Percentiles rank a stretch among this genome's conserved stretches.
These are phyloP conservation scores for Ophiorrhiza pumila DNA, from an alignment of 257 asterid genomes.

Conservation along the genomic window DNA sequence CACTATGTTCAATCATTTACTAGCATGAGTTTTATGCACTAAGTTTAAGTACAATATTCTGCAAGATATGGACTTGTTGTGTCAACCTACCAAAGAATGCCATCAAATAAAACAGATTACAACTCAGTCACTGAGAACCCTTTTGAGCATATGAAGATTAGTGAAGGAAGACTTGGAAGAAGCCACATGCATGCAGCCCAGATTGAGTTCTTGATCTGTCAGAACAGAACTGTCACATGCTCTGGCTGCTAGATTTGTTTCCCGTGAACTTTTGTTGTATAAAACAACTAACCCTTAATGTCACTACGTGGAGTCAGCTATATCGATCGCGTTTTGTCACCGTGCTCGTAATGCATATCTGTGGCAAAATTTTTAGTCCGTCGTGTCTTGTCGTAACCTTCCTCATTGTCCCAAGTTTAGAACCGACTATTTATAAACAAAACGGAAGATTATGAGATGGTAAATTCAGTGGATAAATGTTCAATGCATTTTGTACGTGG, in stretches of 20 bases:
- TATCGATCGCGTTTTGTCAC: too few species aligned
- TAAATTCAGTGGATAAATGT: too few species aligned
- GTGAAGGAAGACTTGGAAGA: neutral
- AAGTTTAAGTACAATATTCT: neutral
- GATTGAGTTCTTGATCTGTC: conserved; percentile 23
- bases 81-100: neutral
- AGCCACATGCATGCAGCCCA: conserved; percentile 18
- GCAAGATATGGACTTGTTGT: neutral
- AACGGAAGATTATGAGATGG: too few species aligned
- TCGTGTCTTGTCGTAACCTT: too few species aligned
- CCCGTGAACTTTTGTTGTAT: neutral
- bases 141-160: conserved; percentile 4
- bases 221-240: conserved; percentile 20
- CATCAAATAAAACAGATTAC: conserved; percentile 9
- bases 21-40: neutral
- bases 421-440: too few species aligned
- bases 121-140: neutral
- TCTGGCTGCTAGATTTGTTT: neutral
- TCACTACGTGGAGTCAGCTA: too few species aligned
- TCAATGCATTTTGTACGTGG: too few species aligned
- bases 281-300: too few species aligned
- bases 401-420: too few species aligned
- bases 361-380: too few species aligned
- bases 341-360: too few species aligned
- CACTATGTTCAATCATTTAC: neutral